Conservation (phyloP, 495 filamentous ascomycete genomes). For the Geoglossum glabrum region DNA sequence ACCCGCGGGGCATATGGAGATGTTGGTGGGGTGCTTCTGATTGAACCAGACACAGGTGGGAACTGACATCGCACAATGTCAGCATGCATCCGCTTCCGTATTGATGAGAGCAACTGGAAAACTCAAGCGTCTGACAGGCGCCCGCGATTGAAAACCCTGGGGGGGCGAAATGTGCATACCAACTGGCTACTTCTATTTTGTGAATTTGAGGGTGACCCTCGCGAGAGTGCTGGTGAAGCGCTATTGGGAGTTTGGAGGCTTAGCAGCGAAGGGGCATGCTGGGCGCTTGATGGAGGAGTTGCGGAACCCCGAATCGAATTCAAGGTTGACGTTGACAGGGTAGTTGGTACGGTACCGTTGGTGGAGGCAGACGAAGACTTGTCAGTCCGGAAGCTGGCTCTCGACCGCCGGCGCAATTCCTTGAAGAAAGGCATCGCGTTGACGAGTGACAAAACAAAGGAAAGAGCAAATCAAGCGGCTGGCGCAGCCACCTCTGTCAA, state of each 20-base stretch:
- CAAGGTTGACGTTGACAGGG: slow-evolving; percentile 43
- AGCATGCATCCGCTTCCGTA: background rate
- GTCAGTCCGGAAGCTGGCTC: slow-evolving; percentile 32
- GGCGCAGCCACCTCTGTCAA: slow-evolving; percentile 7
- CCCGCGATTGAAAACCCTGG: too few relatives aligned
- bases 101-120: background rate
- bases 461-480: background rate
- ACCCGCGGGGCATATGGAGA: slow-evolving; percentile 66
- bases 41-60: slow-evolving; percentile 31
- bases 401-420: slow-evolving; percentile 44
- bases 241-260: slow-evolving; percentile 30
- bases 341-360: slow-evolving; percentile 29
- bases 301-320: slow-evolving; percentile 35
- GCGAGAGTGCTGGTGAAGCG: slow-evolving; percentile 26
- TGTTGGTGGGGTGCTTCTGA: slow-evolving; percentile 30
- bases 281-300: slow-evolving; percentile 39
- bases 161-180: slow-evolving; percentile 6
- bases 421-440: slow-evolving; percentile 40
- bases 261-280: slow-evolving; percentile 30
- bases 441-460: background rate
- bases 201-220: slow-evolving; percentile 18
- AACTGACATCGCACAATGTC: background rate
- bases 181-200: slow-evolving; percentile 21
- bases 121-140: too few relatives aligned
- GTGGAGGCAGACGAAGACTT: slow-evolving; percentile 26